phyloP scores from a whole-genome alignment of 2,329 filamentous ascomycete genomes.

The Fusarium chaquense region DNA sequence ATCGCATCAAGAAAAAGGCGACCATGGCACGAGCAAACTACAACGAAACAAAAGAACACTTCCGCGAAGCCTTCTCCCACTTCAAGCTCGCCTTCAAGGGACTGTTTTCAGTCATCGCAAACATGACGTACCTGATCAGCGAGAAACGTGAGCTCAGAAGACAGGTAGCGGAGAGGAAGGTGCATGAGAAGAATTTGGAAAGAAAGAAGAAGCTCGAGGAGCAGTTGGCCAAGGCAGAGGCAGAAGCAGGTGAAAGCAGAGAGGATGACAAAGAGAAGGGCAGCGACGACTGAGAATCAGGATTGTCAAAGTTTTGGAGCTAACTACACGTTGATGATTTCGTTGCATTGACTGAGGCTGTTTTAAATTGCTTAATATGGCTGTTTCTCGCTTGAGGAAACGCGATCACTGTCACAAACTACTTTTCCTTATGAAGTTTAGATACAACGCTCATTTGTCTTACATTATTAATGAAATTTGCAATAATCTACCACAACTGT shows the following conservation, averaged over 20 bases:
- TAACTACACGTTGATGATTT: too few relatives aligned
- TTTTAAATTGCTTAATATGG: too few relatives aligned
- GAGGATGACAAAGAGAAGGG: not conserved
- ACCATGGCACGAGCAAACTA: constrained; percentile 17
- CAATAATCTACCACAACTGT: too few relatives aligned
- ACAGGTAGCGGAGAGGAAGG: constrained; percentile 1
- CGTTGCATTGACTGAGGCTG: too few relatives aligned
- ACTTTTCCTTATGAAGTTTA: not conserved
- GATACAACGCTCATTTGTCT: not conserved
- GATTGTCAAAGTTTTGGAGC: too few relatives aligned
- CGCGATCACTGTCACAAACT: not conserved
- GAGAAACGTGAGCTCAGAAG: not conserved
- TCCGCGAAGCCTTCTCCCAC: constrained; percentile 4
- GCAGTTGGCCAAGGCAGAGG: constrained; percentile 3
- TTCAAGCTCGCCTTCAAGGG: constrained; percentile 11
- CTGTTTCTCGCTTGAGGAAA: too few relatives aligned
- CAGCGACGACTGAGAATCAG: fast-evolving
- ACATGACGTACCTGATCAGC: not conserved
- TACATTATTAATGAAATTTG: too few relatives aligned
- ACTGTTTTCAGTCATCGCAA: not conserved
- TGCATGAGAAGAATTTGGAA: not conserved
- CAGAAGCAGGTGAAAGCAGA: not conserved
- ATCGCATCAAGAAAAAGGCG: constrained; percentile 18
- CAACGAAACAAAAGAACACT: constrained; percentile 12
- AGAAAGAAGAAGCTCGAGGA: constrained; percentile 13